Base-by-base conservation (phyloP, 805 yeast genomes). In the Teunomyces stri region DNA sequence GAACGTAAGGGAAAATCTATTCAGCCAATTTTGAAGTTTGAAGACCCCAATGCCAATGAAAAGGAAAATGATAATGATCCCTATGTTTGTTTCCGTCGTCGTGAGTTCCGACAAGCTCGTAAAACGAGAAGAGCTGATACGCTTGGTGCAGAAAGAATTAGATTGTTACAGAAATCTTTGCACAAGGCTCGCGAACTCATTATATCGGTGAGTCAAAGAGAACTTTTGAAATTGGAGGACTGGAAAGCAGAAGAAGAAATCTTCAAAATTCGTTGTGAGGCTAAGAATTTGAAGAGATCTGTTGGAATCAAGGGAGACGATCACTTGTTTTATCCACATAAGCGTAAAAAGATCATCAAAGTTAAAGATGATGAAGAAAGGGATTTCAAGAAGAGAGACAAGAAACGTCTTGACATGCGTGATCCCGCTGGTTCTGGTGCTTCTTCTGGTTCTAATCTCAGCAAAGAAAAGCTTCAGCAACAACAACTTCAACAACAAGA, bases 111-210 rank as follows among this genome's bases (percentile, higher is more conserved):
- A 54, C 97, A 88, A 62, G 94, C 95, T 27, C 85, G 99, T 65
- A 94, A 94, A 65, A 94, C 99, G 0, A 82, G 99, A 65, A 81
- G 98, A 53, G 88, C 97, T 0, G 99, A 94, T 69, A 80, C 87
- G 29, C 87, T 89, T 57, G 89, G 94, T 55, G 85, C 90, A 11
- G 97, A 91, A 65, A 81, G 91, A 53, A 73, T 94, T 43, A 78
- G 94, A 18, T 64, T 79, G 47, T 71, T 94, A 28, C 88, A 86
- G 52, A 77, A 78, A 50, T 96, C 94, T 50, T 74, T 94, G 69
- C 85, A 81, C 51, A 78, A 83, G 43, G 95, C 96, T 1, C 77
- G 84, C 52, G 82, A 79, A 43, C 70, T 94, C 39, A 75, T 89
- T 16, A 70, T 83, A 31, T 64, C 82, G 57, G 87, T 89, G 36